Evolutionary conservation across 202 grass and related monocot species (phyloP).

Genomic region (Brachypodium distachyon): DNA sequence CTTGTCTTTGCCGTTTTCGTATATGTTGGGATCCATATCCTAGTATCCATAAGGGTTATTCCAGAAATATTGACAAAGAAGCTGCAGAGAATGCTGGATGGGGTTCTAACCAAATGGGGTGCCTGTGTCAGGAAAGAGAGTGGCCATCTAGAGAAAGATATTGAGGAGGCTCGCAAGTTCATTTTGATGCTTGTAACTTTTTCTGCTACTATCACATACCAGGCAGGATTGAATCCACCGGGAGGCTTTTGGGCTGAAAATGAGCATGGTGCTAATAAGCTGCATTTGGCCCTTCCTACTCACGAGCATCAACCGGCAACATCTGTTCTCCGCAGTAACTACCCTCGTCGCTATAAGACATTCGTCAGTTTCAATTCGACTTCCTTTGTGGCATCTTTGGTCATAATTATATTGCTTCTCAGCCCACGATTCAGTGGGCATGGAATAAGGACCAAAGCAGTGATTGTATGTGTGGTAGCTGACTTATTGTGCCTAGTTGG

Average conservation of each 20-base stretch:
- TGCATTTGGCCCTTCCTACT: background rate
- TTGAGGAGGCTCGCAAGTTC: constrained; percentile 23
- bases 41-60: constrained; percentile 3
- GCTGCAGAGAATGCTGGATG: background rate
- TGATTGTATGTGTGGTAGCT: constrained; percentile 17
- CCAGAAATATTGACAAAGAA: background rate
- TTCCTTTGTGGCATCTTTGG: constrained; percentile 48
- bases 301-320: constrained; percentile 15
- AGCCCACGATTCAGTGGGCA: constrained; percentile 24
- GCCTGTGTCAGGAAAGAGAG: background rate
- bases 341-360: background rate
- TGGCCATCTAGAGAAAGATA: background rate
- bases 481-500: constrained; percentile 8
- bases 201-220: constrained; percentile 28
- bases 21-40: constrained; percentile 29
- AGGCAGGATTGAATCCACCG: constrained; percentile 30
- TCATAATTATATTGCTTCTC: constrained; percentile 49
- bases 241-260: constrained; percentile 42
- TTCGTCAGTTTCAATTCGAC: constrained; percentile 35
- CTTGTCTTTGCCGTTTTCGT: constrained; percentile 21
- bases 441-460: constrained; percentile 27
- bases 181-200: constrained; percentile 32
- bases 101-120: background rate
- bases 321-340: constrained; percentile 16
- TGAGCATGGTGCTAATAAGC: background rate